Base-by-base conservation (phyloP, 495 filamentous ascomycete genomes). In the Penicillium flavigenum region DNA sequence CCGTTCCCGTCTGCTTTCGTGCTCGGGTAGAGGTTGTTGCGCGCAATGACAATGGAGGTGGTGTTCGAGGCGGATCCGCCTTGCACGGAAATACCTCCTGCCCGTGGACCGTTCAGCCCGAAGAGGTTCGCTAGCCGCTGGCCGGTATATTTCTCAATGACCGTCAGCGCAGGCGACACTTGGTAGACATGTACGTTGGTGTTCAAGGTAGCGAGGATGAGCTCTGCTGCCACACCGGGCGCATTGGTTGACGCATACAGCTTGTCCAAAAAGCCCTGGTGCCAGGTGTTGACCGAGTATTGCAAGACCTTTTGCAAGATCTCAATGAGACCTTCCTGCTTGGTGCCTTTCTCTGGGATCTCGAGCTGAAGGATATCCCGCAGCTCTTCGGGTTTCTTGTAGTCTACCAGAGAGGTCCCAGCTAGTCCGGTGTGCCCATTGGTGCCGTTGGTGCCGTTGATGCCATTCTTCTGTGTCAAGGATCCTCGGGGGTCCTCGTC, bases 271-370 rank as follows among this genome's bases (percentile, higher is more conserved):
- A 98, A 96, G 8, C 92, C 94, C 66, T 92, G 90, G 70, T 93
- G 88, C 92, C 93, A 98, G 32, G 93, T 97, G 72, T 98, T 98
- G 63, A 96, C 93, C 47, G 85, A 88, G 75, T 94, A 90, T 51
- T 81, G 78, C 51, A 96, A 77, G 32, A 95, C 76, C 61, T 84
- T 80, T 58, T 83, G 73, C 27, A 93, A 77, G 3, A 82, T 73
- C 22, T 82, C 68, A 20, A 93, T 70, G 49, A 96, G 68, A 0
- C 91, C 91, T 14, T 88, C 83, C 63, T 88, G 86, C 2, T 88
- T 89, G 36, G 76, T 73, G 10, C 88, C 88, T 44, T 81, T 72
- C 12, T 76, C 70, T 1, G 91, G 90, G 7, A 96, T 72, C 9
- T 80, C 67, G 17, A 96, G 71, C 17, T 85, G 72, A 20, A 96